Evolutionary conservation across 2,329 filamentous ascomycete genomes (phyloP), one percentile per base, ranked within the genome.

Genomic region (Colletotrichum melonis): DNA sequence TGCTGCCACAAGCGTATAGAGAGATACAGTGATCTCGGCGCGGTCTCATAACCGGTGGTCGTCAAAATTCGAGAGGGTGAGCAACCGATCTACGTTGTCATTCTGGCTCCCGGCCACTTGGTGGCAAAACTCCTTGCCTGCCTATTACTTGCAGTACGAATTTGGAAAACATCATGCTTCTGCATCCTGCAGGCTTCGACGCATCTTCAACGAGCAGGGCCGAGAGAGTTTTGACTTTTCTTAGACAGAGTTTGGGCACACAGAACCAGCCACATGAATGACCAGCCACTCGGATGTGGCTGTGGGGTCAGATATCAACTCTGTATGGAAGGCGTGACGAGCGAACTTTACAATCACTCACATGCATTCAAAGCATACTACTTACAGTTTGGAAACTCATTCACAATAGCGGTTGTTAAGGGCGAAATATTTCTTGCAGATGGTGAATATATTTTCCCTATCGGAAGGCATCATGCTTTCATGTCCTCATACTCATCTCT

Each of bases 231-330:
- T 62, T 49, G 57, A 54, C 64, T 26, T 52, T 5, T n/a, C 49
- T 35, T 19, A 16, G 54, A 24, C 24, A 46, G 26, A 35, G 30
- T 24, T 26, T 42, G 24, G 56, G 9, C 49, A 22, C 56, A 52
- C 19, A 52, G 1, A 24, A 52, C 49, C 14, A 9, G 26, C 19
- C 38, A 24, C 65, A 62, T 38, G 38, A 42, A 58, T 28, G n/a
- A 38, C 54, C 54, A 69, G 59, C 59, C 58, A 69, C 57, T 6
- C 9, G 22, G n/a, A 55, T 55, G 42, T 49, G 42, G 42, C 42
- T 49, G 42, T 11, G 42, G 42, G 42, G 42, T 49, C 42, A 9
- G 7, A 49, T 8, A 19, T 49, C 42, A 49, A 22, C 42, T 22
- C 42, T 49, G 3, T 3, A 49, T 49, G 7, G 42, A 19, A 9